These are phyloP conservation scores for Thyridium curvatum DNA, from an alignment of 2,329 filamentous ascomycete species.

Conservation along the genomic window DNA sequence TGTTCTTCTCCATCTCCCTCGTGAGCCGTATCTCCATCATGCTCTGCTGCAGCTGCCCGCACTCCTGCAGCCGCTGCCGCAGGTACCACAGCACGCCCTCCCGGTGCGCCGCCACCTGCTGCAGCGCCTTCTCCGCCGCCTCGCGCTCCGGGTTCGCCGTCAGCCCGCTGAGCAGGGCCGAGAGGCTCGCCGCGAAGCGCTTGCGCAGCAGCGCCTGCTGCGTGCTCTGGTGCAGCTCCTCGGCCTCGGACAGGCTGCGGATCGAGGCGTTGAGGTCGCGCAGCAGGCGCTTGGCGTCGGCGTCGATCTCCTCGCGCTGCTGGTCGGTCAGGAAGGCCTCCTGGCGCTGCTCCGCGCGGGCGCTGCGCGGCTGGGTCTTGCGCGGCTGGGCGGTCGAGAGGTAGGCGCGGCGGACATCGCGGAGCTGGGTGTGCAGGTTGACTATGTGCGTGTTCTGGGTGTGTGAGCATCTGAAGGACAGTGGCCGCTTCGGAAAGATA, in stretches of 20 bases:
- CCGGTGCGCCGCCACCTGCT: slow-evolving; percentile 62
- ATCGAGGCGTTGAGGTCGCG: slow-evolving; percentile 81
- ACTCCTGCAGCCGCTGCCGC: slow-evolving; percentile 67
- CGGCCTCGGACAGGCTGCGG: slow-evolving; percentile 70
- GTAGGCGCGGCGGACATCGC: slow-evolving; percentile 81
- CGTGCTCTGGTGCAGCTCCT: slow-evolving; percentile 74
- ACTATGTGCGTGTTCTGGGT: slow-evolving; percentile 75
- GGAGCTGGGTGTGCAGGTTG: slow-evolving; percentile 73
- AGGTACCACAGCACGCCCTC: slow-evolving; percentile 83
- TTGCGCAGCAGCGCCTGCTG: slow-evolving; percentile 63
- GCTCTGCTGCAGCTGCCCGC: slow-evolving; percentile 69
- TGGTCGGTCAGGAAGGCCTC: slow-evolving; percentile 63
- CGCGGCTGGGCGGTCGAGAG: slow-evolving; percentile 72
- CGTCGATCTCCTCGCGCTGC: slow-evolving; percentile 81
- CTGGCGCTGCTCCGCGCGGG: slow-evolving; percentile 28
- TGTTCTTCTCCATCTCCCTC: slow-evolving; percentile 82
- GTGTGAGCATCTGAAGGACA: slow-evolving; percentile 15
- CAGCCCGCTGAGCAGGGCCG: slow-evolving; percentile 26
- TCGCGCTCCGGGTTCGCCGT: slow-evolving; percentile 54
- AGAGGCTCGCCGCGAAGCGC: slow-evolving; percentile 60
- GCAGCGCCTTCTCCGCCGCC: slow-evolving; percentile 63
- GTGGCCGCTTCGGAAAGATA: slow-evolving; percentile 1
- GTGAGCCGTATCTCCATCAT: slow-evolving; percentile 92
- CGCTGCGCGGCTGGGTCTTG: slow-evolving; percentile 40
- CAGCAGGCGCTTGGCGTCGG: slow-evolving; percentile 77